Evolutionary conservation across 2,329 filamentous ascomycete genomes (phyloP).

Genomic region (Xylariaceae sp.): DNA sequence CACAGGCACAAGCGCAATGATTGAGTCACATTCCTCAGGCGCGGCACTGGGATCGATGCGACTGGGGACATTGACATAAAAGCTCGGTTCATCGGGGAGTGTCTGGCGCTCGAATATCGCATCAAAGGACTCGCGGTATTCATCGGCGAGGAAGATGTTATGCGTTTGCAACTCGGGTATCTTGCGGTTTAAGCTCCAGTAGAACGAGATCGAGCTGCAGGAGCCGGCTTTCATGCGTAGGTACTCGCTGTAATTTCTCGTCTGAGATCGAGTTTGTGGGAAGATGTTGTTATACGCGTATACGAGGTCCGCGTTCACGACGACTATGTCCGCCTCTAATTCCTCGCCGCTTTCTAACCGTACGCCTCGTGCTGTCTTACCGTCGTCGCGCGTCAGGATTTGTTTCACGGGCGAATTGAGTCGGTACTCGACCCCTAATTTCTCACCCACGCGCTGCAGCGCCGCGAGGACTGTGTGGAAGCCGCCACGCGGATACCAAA

Average conservation of each 20-base stretch:
- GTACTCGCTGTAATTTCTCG: slow-evolving; percentile 29
- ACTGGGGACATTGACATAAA: slow-evolving; percentile 73
- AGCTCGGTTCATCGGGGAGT: slow-evolving; percentile 63
- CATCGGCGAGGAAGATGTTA: slow-evolving; percentile 72
- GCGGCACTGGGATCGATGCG: slow-evolving; percentile 64
- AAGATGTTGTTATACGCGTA: slow-evolving; percentile 70
- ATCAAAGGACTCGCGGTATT: slow-evolving; percentile 69
- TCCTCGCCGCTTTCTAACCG: slow-evolving; percentile 51
- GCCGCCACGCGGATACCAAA: slow-evolving; percentile 68
- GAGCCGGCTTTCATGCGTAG: slow-evolving; percentile 51
- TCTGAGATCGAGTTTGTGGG: slow-evolving; percentile 32
- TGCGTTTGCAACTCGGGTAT: slow-evolving; percentile 62
- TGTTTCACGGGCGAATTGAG: slow-evolving; percentile 53
- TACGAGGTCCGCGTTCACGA: slow-evolving; percentile 68
- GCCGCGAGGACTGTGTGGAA: slow-evolving; percentile 63
- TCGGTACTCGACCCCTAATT: slow-evolving; percentile 57
- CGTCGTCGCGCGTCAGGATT: slow-evolving; percentile 49
- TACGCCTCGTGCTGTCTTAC: slow-evolving; percentile 53
- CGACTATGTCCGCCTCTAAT: slow-evolving; percentile 59
- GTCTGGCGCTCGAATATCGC: slow-evolving; percentile 65
- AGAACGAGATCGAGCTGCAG: slow-evolving; percentile 71
- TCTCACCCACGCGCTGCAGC: slow-evolving; percentile 57
- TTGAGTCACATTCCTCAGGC: slow-evolving; percentile 56
- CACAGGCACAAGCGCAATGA: slow-evolving; percentile 67
- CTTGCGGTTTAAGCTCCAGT: slow-evolving; percentile 60